Conservation (phyloP, 805 yeast species). For the Spathaspora girioi region DNA sequence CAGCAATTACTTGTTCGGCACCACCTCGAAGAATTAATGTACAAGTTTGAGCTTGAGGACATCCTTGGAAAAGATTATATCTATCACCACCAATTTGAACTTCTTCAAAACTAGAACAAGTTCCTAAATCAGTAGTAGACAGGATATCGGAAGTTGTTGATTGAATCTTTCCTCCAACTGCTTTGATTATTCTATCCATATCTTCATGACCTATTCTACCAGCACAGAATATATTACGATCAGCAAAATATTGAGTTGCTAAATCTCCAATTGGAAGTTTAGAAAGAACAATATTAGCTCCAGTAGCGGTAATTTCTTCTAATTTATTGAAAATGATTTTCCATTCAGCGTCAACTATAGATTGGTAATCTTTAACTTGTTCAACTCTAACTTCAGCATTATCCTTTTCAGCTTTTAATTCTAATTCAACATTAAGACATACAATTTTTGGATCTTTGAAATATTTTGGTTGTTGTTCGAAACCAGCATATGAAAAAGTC, state of each 20-base stretch:
- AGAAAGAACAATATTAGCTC: conserved; percentile 90
- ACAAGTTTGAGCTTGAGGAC: conserved; percentile 90
- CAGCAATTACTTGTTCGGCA: conserved; percentile 96
- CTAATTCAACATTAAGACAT: conserved; percentile 86
- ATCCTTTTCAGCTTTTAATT: conserved; percentile 96
- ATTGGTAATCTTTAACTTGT: conserved; percentile 90
- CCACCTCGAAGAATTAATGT: conserved; percentile 94
- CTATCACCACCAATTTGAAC: conserved; percentile 95
- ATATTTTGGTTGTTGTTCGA: conserved; percentile 94
- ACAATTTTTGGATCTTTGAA: conserved; percentile 79
- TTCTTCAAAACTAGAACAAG: conserved; percentile 85
- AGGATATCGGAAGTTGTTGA: conserved; percentile 64
- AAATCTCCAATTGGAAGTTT: conserved; percentile 96
- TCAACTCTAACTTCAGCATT: conserved; percentile 97
- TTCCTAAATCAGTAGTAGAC: conserved; percentile 68
- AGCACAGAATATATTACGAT: conserved; percentile 93
- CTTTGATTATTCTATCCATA: conserved; percentile 86
- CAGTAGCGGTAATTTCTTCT: conserved; percentile 75
- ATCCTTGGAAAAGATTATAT: conserved; percentile 87
- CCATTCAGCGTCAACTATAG: conserved; percentile 99
- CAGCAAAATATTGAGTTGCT: conserved; percentile 98
- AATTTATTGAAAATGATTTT: conserved; percentile 83
- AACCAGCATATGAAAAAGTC: conserved; percentile 96
- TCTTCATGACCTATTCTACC: conserved; percentile 90
- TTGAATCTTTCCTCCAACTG: conserved; percentile 91